Evolutionary conservation across 2,329 filamentous ascomycete genomes (phyloP).

Genomic region (Calonectria pteridis): DNA sequence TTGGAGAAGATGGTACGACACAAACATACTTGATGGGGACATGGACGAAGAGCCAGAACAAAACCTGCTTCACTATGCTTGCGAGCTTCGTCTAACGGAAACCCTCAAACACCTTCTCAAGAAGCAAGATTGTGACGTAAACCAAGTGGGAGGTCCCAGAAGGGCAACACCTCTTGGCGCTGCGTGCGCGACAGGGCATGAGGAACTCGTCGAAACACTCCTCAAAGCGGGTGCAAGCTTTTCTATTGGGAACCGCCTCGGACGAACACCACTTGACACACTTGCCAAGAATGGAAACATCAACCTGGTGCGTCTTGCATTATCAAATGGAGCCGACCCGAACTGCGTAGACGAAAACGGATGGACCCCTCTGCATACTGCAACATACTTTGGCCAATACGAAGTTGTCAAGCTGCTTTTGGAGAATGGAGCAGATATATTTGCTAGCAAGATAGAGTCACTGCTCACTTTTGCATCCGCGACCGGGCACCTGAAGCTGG

Average conservation of each 20-base stretch:
- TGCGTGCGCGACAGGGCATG: background rate
- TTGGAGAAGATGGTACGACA: background rate
- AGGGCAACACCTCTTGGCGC: background rate
- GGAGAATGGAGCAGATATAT: background rate
- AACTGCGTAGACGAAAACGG: background rate
- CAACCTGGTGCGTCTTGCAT: background rate
- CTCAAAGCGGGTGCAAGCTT: background rate
- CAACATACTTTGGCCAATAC: background rate
- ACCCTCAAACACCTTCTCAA: background rate
- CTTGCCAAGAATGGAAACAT: background rate
- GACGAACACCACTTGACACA: background rate
- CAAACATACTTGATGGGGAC: too few species aligned
- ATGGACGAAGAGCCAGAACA: background rate
- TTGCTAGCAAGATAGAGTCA: background rate
- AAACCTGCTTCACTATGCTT: background rate
- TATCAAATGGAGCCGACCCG: background rate
- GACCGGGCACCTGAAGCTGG: background rate
- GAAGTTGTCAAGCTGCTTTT: background rate
- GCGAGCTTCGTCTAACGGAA: background rate
- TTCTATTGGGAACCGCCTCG: background rate
- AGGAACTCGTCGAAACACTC: background rate
- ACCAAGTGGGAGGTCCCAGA: background rate
- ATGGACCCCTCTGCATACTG: background rate
- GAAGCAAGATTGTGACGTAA: background rate
- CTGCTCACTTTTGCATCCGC: background rate